These are phyloP conservation scores for Phytophthora pluvialis DNA, from an alignment of 352 stramenopile species.

Conservation along the genomic window DNA sequence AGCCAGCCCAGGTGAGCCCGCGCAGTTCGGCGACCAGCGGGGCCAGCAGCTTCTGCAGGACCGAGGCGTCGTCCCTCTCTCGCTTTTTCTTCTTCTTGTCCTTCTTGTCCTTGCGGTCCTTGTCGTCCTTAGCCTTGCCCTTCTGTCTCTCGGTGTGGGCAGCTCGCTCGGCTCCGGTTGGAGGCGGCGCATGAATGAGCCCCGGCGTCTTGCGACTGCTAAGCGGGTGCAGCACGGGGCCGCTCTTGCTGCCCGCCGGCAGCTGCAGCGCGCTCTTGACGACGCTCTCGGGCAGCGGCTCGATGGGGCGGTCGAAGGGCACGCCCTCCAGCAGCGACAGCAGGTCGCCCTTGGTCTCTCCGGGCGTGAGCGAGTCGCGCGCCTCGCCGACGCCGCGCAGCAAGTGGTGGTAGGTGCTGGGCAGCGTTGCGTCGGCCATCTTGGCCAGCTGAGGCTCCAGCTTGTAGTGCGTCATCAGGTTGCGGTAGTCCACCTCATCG, in stretches of 20 bases:
- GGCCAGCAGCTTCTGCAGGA: slow-evolving; percentile 79
- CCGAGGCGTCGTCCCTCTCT: slow-evolving; percentile 69
- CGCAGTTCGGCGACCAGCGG: slow-evolving; percentile 71
- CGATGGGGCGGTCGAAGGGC: slow-evolving; percentile 82
- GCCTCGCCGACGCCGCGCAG: slow-evolving; percentile 69
- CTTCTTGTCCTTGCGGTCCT: slow-evolving; percentile 83
- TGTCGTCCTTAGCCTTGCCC: slow-evolving; percentile 65
- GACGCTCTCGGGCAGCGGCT: slow-evolving; percentile 71
- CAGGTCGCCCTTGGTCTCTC: slow-evolving; percentile 57
- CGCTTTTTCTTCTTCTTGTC: slow-evolving; percentile 87
- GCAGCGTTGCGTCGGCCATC: slow-evolving; percentile 65
- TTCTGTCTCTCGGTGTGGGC: slow-evolving; percentile 57
- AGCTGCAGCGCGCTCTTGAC: slow-evolving; percentile 79
- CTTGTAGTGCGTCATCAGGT: slow-evolving; percentile 73
- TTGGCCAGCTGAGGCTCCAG: slow-evolving; percentile 67
- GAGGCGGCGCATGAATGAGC: slow-evolving; percentile 70
- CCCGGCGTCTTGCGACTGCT: slow-evolving; percentile 54
- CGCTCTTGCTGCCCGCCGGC: slow-evolving; percentile 61
- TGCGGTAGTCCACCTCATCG: slow-evolving; percentile 64
- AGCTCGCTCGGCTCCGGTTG: slow-evolving; percentile 42
- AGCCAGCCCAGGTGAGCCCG: slow-evolving; percentile 72
- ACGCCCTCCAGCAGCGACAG: slow-evolving; percentile 69
- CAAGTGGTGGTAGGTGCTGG: slow-evolving; percentile 75
- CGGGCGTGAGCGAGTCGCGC: slow-evolving; percentile 43
- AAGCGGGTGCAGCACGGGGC: slow-evolving; percentile 57